phyloP scores from a whole-genome alignment of 2,329 filamentous ascomycete species.

The Albifimbria verrucaria region DNA sequence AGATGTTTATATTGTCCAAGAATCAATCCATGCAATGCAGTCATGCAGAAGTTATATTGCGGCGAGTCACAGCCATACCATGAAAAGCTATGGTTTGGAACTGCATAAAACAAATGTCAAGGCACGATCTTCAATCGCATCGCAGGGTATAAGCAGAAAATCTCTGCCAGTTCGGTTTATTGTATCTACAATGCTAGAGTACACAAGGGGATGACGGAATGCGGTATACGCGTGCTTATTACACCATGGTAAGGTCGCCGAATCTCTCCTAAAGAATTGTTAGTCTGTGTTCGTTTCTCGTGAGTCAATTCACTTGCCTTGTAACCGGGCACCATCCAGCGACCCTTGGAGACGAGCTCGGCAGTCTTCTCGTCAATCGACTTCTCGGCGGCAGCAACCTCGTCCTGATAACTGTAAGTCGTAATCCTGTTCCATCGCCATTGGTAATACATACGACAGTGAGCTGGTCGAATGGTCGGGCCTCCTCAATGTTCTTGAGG shows the following conservation, averaged over 20 bases:
- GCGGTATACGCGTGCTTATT: conserved; percentile 46
- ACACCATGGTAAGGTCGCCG: conserved; percentile 92
- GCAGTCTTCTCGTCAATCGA: conserved; percentile 97
- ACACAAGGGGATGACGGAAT: conserved; percentile 52
- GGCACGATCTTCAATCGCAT: too few species aligned
- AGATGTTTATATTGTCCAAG: too few species aligned
- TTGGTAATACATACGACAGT: conserved; percentile 75
- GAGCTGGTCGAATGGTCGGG: conserved; percentile 92
- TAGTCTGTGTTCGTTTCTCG: conserved; percentile 31
- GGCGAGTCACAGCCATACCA: too few species aligned
- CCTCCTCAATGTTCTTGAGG: conserved; percentile 94
- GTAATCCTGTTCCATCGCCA: conserved; percentile 9
- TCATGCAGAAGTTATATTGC: too few species aligned
- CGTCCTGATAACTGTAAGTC: conserved; percentile 61
- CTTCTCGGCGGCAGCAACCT: conserved; percentile 88
- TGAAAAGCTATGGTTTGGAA: too few species aligned
- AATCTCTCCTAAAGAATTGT: conserved; percentile 82
- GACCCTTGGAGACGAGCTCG: conserved; percentile 93
- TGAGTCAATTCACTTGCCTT: conserved; percentile 63
- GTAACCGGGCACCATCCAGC: conserved; percentile 98
- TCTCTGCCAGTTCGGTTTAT: conserved; percentile 32
- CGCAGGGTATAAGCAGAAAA: conserved; percentile 28
- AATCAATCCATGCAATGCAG: too few species aligned
- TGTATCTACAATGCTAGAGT: conserved; percentile 71
- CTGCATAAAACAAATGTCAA: too few species aligned